phyloP scores from a whole-genome alignment of 352 stramenopile species.

The Globisporangium radiosum region DNA sequence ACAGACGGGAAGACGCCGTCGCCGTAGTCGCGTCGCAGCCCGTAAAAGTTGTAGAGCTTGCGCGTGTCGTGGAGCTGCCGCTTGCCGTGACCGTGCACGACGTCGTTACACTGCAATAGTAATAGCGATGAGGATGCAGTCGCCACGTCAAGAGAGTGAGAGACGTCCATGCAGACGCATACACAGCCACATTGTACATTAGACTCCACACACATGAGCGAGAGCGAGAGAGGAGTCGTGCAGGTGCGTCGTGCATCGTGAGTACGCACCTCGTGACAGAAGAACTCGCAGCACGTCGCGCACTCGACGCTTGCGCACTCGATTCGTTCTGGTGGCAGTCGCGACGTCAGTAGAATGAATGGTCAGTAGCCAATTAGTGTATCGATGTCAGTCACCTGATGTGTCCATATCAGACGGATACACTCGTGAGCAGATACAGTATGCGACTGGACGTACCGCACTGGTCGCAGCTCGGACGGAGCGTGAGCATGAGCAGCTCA shows the following conservation, averaged over 20 bases:
- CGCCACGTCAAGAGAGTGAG: not conserved
- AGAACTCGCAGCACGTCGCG: slow-evolving; percentile 87
- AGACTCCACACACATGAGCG: too few species aligned
- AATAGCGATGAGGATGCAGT: not conserved
- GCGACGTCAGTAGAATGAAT: too few species aligned
- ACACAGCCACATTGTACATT: too few species aligned
- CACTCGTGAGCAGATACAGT: not conserved
- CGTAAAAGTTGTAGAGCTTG: slow-evolving; percentile 90
- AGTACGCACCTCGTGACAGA: slow-evolving; percentile 55
- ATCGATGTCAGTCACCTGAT: not conserved
- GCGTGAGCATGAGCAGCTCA: slow-evolving; percentile 77
- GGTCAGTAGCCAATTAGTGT: too few species aligned
- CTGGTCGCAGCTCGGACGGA: slow-evolving; percentile 78
- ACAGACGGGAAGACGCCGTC: slow-evolving; percentile 86
- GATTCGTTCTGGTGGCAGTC: slow-evolving; percentile 22
- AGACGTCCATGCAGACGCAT: too few species aligned
- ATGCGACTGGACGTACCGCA: slow-evolving; percentile 45
- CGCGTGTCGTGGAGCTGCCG: slow-evolving; percentile 65
- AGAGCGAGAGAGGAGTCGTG: too few species aligned
- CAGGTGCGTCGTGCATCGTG: too few species aligned
- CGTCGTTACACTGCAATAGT: slow-evolving; percentile 50
- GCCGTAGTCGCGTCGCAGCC: slow-evolving; percentile 86
- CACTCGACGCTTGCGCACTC: slow-evolving; percentile 78
- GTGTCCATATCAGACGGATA: not conserved
- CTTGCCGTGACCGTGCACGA: slow-evolving; percentile 83